phyloP scores from a whole-genome alignment of 371 early-diverging fungal species.

The Polyrhizophydium stewartii region DNA sequence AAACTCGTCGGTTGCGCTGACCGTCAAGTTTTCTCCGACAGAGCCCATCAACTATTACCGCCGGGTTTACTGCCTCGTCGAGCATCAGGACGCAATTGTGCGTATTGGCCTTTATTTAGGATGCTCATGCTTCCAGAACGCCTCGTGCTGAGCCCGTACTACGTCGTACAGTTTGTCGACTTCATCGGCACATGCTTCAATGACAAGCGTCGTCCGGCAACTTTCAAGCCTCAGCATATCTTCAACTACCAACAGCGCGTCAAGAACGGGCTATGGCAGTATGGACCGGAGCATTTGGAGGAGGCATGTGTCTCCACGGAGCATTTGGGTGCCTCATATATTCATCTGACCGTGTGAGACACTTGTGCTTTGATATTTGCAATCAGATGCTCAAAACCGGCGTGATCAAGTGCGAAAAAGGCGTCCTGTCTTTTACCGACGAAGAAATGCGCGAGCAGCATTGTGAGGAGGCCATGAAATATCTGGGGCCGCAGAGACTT shows the following conservation, averaged over 20 bases:
- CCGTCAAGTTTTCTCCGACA: constrained; percentile 37
- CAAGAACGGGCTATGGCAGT: constrained; percentile 36
- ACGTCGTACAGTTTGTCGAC: constrained; percentile 28
- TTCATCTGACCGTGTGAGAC: no score
- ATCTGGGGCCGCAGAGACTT: no score
- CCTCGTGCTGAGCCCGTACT: no score
- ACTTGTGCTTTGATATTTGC: no score
- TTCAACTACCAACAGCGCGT: constrained; percentile 31
- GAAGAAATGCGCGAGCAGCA: background rate
- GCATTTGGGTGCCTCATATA: no score
- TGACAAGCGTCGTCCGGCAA: constrained; percentile 43
- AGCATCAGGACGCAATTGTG: constrained; percentile 44
- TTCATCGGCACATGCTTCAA: constrained; percentile 47
- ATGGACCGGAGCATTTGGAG: constrained; percentile 48
- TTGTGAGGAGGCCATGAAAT: background rate
- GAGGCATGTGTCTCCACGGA: constrained; percentile 33
- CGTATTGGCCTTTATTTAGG: background rate
- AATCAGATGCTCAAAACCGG: constrained; percentile 41
- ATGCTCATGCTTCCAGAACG: no score
- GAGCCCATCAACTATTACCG: constrained; percentile 50
- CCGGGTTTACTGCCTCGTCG: constrained; percentile 45
- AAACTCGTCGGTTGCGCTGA: constrained; percentile 37
- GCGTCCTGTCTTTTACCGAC: constrained; percentile 22
- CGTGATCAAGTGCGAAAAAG: constrained; percentile 21
- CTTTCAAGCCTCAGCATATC: constrained; percentile 35